Evolutionary conservation across 2,329 filamentous ascomycete genomes (phyloP), one percentile per base, ranked within the genome.

Genomic region (Exophiala aquamarina): DNA sequence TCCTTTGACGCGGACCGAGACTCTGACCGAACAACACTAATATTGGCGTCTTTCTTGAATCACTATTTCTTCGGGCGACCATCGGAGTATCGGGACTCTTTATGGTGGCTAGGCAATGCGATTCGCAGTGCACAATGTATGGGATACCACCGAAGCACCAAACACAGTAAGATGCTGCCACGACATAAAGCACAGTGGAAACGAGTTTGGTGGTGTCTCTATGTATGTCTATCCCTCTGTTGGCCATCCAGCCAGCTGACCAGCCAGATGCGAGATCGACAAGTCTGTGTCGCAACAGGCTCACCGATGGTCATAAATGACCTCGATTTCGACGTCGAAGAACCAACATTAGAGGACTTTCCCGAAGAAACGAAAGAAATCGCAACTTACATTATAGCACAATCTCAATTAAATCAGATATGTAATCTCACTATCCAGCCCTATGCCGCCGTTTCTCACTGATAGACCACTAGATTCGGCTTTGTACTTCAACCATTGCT

Each of bases 241-340:
- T 6, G 6, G 11, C 6, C 23, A 26, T 26, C 11, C 6, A 26
- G 23, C 23, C 11, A 34, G 9, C 26, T 15, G 14, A 15, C 20
- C 15, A 26, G 9, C n/a, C 11, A 48, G 38, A 38, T 48, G 3
- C 38, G 45, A 14, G 45, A 48, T 35, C 29, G 45, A 14, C 45
- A 48, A 32, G 19, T 48, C 5, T 42, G 13, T 18, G 32, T 42
- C 5, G 7, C 29, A 5, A 29, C 26, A 11, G 38, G 38, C 8
- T 10, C 31, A 17, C 47, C 47, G 2, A 47, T 46, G 47, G 21
- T 42, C 18, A 50, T 50, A 28, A 50, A 50, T 20, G 47, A 50
- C 23, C 15, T 37, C 7, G 47, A 50, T 18, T 33, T 14, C 19
- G 32, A 36, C 7, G 20, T 50, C 9, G 47, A 50, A 23, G 37